Evolutionary conservation across 495 filamentous ascomycete genomes (phyloP), one percentile per base, ranked within the genome.

Genomic region (Copromyces sp.): DNA sequence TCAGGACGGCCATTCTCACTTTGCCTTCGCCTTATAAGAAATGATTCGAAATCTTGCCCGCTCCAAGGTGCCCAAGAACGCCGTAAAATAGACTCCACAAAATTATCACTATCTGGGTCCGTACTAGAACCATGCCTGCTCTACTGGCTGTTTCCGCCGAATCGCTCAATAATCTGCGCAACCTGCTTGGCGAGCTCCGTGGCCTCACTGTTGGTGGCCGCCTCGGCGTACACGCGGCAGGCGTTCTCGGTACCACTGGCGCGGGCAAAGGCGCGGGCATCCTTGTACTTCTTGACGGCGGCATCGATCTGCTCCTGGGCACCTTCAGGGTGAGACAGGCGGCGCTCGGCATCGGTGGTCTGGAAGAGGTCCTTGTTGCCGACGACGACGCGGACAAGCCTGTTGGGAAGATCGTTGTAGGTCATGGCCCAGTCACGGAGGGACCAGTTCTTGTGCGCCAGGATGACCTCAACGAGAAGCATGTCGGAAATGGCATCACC

Each of bases 201-300:
- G 0, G 93, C 92, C 78, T 97, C 93, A 3, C 88, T 89, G 70
- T 90, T 89, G 73, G 90, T 94, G 8, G 92, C 93, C 17, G 95
- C 95, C 82, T 99, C 95, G n/a, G 94, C 94, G 81, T 99, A 99
- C 32, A 99, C 94, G 75, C 95, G 86, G 72, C 97, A 94, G 1
- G 94, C 95, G 82, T 99, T 95, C 82, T 99, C 95, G 1, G 95
- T 99, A 42, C 95, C 95, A 74, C 91, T 94, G 32, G 95, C 93
- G 75, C 95, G 89, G 37, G 93, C 95, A 80, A 99, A 99, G 59
- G 91, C 89, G 59, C 95, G 87, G 6, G 94, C 95, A 74, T 94
- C 90, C 79, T 93, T 94, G 81, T 94, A 97, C 77, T 97, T 97
- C 76, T 90, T 91, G 44, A 97, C 94, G 59, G 92, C 83, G 38